These are phyloP conservation scores for Amanita pseudoporphyria DNA, from an alignment of 768 basidiomycete species.

Conservation along the genomic window DNA sequence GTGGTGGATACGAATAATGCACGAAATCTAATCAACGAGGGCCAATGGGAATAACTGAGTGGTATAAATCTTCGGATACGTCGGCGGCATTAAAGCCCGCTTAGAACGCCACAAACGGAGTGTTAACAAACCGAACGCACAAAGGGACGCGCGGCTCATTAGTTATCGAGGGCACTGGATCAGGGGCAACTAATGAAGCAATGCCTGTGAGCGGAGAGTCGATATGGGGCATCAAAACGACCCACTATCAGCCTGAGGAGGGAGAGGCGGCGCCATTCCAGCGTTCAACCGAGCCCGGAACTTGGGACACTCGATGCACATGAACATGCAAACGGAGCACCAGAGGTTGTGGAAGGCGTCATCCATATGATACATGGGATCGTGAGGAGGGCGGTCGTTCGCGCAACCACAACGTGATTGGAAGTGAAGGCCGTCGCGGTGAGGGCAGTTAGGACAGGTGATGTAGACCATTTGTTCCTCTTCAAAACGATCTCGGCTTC, in stretches of 20 bases:
- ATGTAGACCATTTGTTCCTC: neutral
- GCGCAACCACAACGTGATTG: constrained; percentile 26
- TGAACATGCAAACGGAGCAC: constrained; percentile 22
- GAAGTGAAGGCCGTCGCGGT: constrained; percentile 16
- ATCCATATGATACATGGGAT: constrained; percentile 21
- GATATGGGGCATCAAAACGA: neutral
- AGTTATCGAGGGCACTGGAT: neutral
- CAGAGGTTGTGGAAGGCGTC: constrained; percentile 24
- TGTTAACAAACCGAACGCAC: neutral
- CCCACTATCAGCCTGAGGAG: neutral
- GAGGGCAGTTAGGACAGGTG: constrained; percentile 14
- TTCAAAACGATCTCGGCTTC: neutral
- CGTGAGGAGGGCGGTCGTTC: constrained; percentile 17
- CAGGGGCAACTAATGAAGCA: neutral
- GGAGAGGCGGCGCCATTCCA: no score
- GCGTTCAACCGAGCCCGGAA: neutral
- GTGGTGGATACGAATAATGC: neutral
- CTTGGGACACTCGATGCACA: constrained; percentile 17
- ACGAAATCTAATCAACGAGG: neutral
- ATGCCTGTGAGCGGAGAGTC: neutral
- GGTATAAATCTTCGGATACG: neutral
- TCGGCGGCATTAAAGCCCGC: neutral
- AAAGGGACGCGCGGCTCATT: neutral
- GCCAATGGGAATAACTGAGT: neutral
- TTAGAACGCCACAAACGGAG: neutral